These are phyloP conservation scores for Psilocybe tampanensis DNA, from an alignment of 768 basidiomycete species.

Conservation along the genomic window DNA sequence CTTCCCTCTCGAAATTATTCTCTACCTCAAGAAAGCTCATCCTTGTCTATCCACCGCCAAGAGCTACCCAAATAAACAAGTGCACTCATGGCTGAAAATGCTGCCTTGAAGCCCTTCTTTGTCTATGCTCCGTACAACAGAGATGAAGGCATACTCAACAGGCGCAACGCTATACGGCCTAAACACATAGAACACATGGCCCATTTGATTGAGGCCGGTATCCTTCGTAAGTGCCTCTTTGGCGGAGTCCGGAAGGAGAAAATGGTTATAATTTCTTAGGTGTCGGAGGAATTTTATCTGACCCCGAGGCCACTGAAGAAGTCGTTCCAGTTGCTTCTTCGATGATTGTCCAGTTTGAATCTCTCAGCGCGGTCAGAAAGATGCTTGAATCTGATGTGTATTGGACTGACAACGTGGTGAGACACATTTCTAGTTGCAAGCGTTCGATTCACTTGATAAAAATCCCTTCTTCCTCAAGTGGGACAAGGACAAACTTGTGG, in stretches of 20 bases:
- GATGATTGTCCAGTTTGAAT: constrained; percentile 54
- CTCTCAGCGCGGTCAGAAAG: constrained; percentile 44
- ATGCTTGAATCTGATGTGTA: constrained; percentile 41
- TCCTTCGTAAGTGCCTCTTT: constrained; percentile 45
- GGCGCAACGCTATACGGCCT: constrained; percentile 52
- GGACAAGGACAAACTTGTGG: constrained; percentile 56
- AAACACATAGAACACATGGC: constrained; percentile 50
- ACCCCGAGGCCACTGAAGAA: constrained; percentile 48
- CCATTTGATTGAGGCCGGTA: constrained; percentile 36
- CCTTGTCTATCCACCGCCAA: background rate
- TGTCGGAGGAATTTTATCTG: constrained; percentile 57
- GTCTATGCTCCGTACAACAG: constrained; percentile 67
- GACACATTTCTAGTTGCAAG: background rate
- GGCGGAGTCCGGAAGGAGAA: background rate
- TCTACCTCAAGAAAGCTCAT: background rate
- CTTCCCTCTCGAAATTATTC: background rate
- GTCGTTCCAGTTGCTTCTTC: constrained; percentile 58
- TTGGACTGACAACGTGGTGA: constrained; percentile 40
- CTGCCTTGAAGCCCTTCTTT: constrained; percentile 26
- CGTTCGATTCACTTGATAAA: background rate
- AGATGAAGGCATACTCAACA: constrained; percentile 51
- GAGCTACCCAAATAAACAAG: too few relatives aligned
- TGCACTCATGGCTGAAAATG: background rate
- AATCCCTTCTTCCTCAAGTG: constrained; percentile 40
- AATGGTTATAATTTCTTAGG: constrained; percentile 32